phyloP scores from a whole-genome alignment of 176 grass and related monocot genomes.

The Carex parvula region DNA sequence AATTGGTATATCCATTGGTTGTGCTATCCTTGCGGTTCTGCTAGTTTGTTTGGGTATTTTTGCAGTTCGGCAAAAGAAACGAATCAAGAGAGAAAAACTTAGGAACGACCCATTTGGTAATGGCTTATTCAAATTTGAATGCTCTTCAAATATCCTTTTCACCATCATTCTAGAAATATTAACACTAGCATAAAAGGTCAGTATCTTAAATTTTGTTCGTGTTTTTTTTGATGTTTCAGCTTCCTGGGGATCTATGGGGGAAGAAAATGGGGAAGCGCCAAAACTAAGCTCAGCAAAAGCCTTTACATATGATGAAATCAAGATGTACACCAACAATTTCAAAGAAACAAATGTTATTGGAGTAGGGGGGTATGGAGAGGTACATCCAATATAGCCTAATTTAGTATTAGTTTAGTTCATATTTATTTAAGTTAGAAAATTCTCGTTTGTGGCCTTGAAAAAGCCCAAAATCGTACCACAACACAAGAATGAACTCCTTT shows the following conservation, averaged over 20 bases:
- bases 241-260: conserved; percentile 53
- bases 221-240: conserved; percentile 35
- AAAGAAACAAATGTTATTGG: conserved; percentile 64
- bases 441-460: background rate
- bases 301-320: conserved; percentile 73
- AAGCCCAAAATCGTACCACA: background rate
- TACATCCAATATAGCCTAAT: conserved; percentile 26
- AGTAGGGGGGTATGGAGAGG: conserved; percentile 73
- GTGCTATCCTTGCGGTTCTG: conserved; percentile 29
- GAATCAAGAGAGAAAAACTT: conserved; percentile 38
- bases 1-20: conserved; percentile 44
- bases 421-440: background rate
- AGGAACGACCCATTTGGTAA: conserved; percentile 64
- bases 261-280: conserved; percentile 60
- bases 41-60: conserved; percentile 42
- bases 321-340: conserved; percentile 71
- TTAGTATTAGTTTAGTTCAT: background rate
- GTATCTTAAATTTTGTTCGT: background rate
- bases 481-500: too few species aligned
- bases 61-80: conserved; percentile 45
- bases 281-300: conserved; percentile 52
- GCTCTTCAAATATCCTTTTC: conserved; percentile 7
- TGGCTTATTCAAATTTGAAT: background rate
- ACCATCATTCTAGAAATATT: background rate
- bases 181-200: background rate